phyloP scores from a whole-genome alignment of 306 rosid genomes.

The Ammopiptanthus mongolicus region DNA sequence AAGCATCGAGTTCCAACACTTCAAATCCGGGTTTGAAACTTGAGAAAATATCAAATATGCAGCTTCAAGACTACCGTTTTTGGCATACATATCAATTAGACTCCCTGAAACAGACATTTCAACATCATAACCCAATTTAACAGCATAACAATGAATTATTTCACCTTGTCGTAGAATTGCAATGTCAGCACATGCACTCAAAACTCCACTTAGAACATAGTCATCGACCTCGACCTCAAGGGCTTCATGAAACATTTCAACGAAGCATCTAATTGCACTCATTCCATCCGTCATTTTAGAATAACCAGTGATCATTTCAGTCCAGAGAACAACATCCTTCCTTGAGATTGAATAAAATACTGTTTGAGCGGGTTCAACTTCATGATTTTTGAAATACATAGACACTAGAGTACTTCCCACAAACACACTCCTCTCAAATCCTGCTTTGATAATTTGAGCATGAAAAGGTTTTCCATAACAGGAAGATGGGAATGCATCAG shows the following conservation, averaged over 20 bases:
- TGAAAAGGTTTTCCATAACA: slow-evolving; percentile 64
- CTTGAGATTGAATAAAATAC: slow-evolving; percentile 43
- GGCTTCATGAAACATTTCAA: slow-evolving; percentile 52
- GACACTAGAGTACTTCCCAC: slow-evolving; percentile 71
- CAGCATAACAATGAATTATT: slow-evolving; percentile 61
- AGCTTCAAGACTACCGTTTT: slow-evolving; percentile 63
- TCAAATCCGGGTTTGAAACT: slow-evolving; percentile 60
- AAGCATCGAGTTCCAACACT: slow-evolving; percentile 88
- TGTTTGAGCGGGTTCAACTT: slow-evolving; percentile 46
- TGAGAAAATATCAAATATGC: slow-evolving; percentile 52
- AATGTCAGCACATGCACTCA: slow-evolving; percentile 73
- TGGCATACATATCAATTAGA: slow-evolving; percentile 79
- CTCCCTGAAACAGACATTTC: slow-evolving; percentile 77
- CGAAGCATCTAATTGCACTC: slow-evolving; percentile 47
- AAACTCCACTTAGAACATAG: slow-evolving; percentile 65
- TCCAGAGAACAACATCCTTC: slow-evolving; percentile 82
- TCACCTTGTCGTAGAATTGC: slow-evolving; percentile 74
- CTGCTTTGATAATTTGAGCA: slow-evolving; percentile 55
- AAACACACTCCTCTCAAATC: slow-evolving; percentile 50
- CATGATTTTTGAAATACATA: slow-evolving; percentile 65
- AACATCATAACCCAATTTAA: slow-evolving; percentile 53
- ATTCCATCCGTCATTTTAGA: slow-evolving; percentile 50
- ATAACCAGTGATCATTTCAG: slow-evolving; percentile 73
- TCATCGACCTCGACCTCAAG: slow-evolving; percentile 52
- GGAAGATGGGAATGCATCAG: slow-evolving; percentile 29